A percentile compares a stretch with the other conserved stretches of the same genome.
These are phyloP conservation scores for Juncus inflexus DNA, from an alignment of 176 grass and related monocot genomes.

Conservation along the genomic window DNA sequence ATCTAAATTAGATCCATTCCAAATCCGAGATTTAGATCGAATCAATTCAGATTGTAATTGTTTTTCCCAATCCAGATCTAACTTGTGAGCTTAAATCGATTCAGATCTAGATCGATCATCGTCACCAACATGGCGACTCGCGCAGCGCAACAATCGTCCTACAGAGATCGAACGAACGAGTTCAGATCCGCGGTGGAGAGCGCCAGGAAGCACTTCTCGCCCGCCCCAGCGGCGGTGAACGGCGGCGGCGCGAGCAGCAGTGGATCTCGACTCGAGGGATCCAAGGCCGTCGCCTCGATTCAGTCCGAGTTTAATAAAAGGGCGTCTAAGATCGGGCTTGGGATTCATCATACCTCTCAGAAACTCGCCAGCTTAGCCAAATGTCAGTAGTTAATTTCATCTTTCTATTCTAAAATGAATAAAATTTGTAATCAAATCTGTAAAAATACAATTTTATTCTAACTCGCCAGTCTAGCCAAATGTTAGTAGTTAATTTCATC, in stretches of 20 bases:
- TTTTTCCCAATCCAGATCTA: conserved; percentile 23
- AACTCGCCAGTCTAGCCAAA: conserved; percentile 56
- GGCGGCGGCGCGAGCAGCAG: conserved; percentile 18
- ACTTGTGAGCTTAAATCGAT: neutral
- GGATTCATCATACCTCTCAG: conserved; percentile 89
- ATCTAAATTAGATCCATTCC: neutral
- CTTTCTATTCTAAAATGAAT: neutral
- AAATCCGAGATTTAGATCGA: neutral
- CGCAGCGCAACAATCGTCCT: conserved; percentile 59
- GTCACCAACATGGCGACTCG: conserved; percentile 45
- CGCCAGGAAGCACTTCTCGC: conserved; percentile 38
- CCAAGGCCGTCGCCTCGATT: conserved; percentile 33
- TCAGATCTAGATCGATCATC: conserved; percentile 36
- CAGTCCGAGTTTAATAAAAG: conserved; percentile 83
- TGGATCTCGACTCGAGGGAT: conserved; percentile 36
- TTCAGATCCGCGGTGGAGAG: conserved; percentile 78
- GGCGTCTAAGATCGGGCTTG: conserved; percentile 83
- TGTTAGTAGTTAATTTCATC: conserved; percentile 30
- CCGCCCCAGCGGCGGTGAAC: conserved; percentile 20
- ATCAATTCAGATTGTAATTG: conserved; percentile 13
- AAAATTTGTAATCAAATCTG: too few relatives aligned
- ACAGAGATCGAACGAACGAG: conserved; percentile 85
- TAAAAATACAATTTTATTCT: neutral
- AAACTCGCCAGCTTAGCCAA: conserved; percentile 83
- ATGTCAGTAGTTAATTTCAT: conserved; percentile 31